Conservation (phyloP, 106 monocot species). For the Narthecium ossifragum region DNA sequence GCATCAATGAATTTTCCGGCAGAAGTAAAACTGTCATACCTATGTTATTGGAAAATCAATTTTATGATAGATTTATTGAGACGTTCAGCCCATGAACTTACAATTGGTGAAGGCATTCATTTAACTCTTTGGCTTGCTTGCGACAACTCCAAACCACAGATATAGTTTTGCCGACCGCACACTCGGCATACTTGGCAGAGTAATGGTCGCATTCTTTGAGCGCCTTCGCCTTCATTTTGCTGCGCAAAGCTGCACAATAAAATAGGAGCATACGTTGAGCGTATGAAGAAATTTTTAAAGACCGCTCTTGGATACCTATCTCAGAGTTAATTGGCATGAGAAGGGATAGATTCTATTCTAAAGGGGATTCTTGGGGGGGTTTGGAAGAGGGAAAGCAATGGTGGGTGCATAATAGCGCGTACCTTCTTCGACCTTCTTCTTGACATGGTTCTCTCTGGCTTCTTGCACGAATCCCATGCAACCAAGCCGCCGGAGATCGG, state of each 20-base stretch:
- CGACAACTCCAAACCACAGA: conserved; percentile 81
- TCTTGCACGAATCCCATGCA: conserved; percentile 76
- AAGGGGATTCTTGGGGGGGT: too few relatives aligned
- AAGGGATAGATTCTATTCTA: too few relatives aligned
- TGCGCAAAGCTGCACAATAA: conserved; percentile 89
- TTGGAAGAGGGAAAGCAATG: too few relatives aligned
- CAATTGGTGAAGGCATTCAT: conserved; percentile 88
- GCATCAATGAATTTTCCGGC: too few relatives aligned
- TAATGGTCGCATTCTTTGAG: conserved; percentile 68
- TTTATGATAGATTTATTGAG: not conserved
- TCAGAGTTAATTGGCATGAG: too few relatives aligned
- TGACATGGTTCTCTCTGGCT: conserved; percentile 93
- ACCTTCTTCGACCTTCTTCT: conserved; percentile 99
- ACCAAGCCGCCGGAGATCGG: conserved; percentile 5
- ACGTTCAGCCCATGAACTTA: conserved; percentile 25
- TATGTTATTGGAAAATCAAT: too few relatives aligned
- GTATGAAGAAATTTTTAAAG: too few relatives aligned
- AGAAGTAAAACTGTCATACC: too few relatives aligned
- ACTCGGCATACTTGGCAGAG: conserved; percentile 78
- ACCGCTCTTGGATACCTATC: too few relatives aligned
- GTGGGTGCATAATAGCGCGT: not conserved
- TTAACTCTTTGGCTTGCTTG: conserved; percentile 76
- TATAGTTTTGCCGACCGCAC: conserved; percentile 78
- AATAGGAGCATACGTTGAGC: too few relatives aligned
- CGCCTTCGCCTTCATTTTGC: conserved; percentile 96